Evolutionary conservation across 2,329 filamentous ascomycete genomes (phyloP), one percentile per base, ranked within the genome.

Genomic region (Aspergillus quadricinctus): DNA sequence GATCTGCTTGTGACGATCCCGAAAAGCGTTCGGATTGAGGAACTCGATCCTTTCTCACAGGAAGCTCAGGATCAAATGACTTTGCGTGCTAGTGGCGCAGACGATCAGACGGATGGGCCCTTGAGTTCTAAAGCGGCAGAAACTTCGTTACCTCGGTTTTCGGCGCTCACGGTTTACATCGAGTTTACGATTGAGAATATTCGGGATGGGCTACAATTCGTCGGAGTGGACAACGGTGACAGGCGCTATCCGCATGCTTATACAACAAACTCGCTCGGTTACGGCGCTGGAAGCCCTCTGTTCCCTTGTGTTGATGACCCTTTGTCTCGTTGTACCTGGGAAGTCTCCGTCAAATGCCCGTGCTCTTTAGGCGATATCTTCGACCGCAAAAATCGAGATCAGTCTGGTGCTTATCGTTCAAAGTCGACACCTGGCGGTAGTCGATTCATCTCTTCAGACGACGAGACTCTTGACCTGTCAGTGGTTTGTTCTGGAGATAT

Each of bases 231-330:
- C 48, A 86, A 87, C 55, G 84, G 87, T 51, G 93, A 97, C 70
- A 80, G 81, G 55, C 84, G 92, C 59, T 99, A 92, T 71, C 92
- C 94, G 0, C 93, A 99, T 76, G 87, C 90, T 50, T 99, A 96
- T 72, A 96, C 93, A 0, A 88, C 87, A 43, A 92, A 93, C 67
- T 89, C 88, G 2, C 78, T 88, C 45, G 87, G 89, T 59, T 85
- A 91, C 0, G 92, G 92, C 29, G 87, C 86, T 19, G 87, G 91
- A 1, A 93, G 87, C 49, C 92, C 88, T 64, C 85, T 97, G 27
- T 99, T 99, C 66, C 94, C 94, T 0, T 97, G 94, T 71, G 82
- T 97, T 52, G 94, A 99, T 70, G 89, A 96, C 69, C 84, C 88
- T 25, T 86, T 86, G 35, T 87, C 89, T 56, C 84, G 91, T 55